Percentiles rank a stretch among this genome's conserved stretches.
Evolutionary conservation across 23 red algal genomes (phyloP).

Genomic region (Agarophyton chilense): DNA sequence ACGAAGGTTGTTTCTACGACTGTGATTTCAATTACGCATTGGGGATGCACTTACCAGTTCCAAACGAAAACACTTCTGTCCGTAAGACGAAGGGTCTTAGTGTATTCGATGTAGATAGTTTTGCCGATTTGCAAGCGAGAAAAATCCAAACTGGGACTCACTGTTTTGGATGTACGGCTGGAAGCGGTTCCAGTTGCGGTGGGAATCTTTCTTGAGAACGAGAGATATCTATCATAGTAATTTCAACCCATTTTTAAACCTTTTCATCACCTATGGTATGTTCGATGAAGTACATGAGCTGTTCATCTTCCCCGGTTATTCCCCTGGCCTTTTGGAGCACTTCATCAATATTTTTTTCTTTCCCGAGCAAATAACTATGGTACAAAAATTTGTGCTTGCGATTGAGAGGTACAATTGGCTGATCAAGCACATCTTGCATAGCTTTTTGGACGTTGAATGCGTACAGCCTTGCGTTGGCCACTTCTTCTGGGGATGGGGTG

Average conservation of each 20-base stretch:
- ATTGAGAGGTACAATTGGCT: conserved; percentile 59
- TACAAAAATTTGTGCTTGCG: conserved; percentile 81
- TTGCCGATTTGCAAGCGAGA: conserved; percentile 40
- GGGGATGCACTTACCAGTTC: conserved; percentile 68
- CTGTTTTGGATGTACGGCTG: conserved; percentile 97
- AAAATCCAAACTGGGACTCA: conserved; percentile 80
- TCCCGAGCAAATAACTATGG: conserved; percentile 70
- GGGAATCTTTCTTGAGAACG: conserved; percentile 53
- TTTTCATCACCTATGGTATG: background rate
- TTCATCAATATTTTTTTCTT: conserved; percentile 25
- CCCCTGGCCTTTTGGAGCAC: conserved; percentile 50
- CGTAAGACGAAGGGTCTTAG: conserved; percentile 12
- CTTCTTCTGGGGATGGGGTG: conserved; percentile 68
- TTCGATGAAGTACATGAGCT: conserved; percentile 47
- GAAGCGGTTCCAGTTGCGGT: conserved; percentile 91
- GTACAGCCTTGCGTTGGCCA: conserved; percentile 58
- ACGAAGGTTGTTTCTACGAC: conserved; percentile 86
- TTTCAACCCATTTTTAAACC: no score
- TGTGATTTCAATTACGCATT: conserved; percentile 99
- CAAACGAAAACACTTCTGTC: background rate
- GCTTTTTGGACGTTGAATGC: conserved; percentile 71
- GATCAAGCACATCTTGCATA: conserved; percentile 55
- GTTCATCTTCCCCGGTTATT: conserved; percentile 32
- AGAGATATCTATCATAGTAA: no score
- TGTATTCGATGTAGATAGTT: conserved; percentile 87